A percentile compares a stretch with the other conserved stretches of the same genome.
phyloP scores from a whole-genome alignment of 2,329 filamentous ascomycete species.

The Elsinoe fawcettii region DNA sequence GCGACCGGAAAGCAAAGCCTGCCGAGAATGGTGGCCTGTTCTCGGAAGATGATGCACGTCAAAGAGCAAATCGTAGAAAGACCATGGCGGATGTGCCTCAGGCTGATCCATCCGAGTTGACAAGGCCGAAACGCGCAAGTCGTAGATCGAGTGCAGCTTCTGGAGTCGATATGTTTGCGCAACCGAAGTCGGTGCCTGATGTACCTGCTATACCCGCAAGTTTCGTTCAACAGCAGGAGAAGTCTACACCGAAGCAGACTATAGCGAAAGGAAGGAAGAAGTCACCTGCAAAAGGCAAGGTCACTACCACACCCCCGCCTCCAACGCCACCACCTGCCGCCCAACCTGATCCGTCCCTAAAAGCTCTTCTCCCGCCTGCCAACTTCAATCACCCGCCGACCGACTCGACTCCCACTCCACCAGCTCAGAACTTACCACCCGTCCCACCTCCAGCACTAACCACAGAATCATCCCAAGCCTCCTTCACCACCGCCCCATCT shows the following conservation, averaged over 20 bases:
- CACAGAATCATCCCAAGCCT: constrained; percentile 12
- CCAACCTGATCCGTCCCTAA: neutral
- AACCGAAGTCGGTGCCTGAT: neutral
- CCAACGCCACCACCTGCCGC: neutral
- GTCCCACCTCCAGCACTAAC: constrained; percentile 10
- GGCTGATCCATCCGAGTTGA: neutral
- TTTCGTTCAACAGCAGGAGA: neutral
- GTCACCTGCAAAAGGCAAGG: constrained; percentile 3
- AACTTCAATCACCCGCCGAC: neutral
- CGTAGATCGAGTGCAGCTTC: constrained; percentile 27
- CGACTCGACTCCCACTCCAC: neutral
- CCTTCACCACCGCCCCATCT: constrained; percentile 15
- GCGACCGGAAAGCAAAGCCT: constrained; percentile 56
- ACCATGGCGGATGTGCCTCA: constrained; percentile 17
- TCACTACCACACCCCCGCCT: neutral
- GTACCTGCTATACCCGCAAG: constrained; percentile 5
- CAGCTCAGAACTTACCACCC: neutral
- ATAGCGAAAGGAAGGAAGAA: neutral
- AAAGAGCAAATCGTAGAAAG: constrained; percentile 14
- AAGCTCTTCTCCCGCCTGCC: neutral
- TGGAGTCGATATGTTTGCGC: neutral
- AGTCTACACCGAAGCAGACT: neutral
- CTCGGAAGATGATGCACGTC: constrained; percentile 11
- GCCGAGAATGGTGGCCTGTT: constrained; percentile 35
- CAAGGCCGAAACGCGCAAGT: constrained; percentile 20